Percentiles rank a stretch among this genome's conserved stretches.
phyloP scores from a whole-genome alignment of 23 red algal species.

The Cyanidioschyzon merolae region DNA sequence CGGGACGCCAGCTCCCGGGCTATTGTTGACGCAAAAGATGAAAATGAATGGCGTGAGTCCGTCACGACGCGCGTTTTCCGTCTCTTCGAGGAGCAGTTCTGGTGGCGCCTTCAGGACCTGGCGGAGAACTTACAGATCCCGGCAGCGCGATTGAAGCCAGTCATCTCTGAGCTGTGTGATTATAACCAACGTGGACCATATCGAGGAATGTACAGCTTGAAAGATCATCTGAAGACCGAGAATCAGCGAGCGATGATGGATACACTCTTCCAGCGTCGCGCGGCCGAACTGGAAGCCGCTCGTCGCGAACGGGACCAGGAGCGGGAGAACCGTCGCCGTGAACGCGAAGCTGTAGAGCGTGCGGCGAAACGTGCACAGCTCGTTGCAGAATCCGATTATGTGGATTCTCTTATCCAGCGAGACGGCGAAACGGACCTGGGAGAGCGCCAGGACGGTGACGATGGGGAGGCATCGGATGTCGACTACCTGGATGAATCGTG shows the following conservation, averaged over 20 bases:
- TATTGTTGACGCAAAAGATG: slow-evolving; percentile 13
- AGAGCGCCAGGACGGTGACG: background rate
- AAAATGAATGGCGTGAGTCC: slow-evolving; percentile 30
- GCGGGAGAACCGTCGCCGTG: background rate
- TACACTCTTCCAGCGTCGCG: background rate
- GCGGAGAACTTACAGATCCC: slow-evolving; percentile 25
- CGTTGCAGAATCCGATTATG: background rate
- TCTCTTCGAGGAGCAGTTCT: slow-evolving; percentile 40
- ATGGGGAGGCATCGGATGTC: background rate
- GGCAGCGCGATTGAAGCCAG: slow-evolving; percentile 30
- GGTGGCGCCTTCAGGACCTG: slow-evolving; percentile 50
- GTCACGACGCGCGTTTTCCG: slow-evolving; percentile 28
- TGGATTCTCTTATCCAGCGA: background rate
- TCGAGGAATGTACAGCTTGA: slow-evolving; percentile 55
- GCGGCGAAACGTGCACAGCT: slow-evolving; percentile 7
- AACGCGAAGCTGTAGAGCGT: slow-evolving; percentile 6
- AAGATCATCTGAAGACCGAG: slow-evolving; percentile 77
- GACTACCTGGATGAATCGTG: background rate
- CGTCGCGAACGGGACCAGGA: slow-evolving; percentile 2
- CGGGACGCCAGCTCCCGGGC: background rate
- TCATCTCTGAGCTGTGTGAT: slow-evolving; percentile 53
- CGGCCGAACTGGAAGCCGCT: slow-evolving; percentile 1
- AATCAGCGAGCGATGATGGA: slow-evolving; percentile 36
- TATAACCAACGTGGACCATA: slow-evolving; percentile 67
- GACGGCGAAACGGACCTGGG: background rate